phyloP scores from a whole-genome alignment of 176 grass and related monocot species.

The Hsuehochloa calcarea region DNA sequence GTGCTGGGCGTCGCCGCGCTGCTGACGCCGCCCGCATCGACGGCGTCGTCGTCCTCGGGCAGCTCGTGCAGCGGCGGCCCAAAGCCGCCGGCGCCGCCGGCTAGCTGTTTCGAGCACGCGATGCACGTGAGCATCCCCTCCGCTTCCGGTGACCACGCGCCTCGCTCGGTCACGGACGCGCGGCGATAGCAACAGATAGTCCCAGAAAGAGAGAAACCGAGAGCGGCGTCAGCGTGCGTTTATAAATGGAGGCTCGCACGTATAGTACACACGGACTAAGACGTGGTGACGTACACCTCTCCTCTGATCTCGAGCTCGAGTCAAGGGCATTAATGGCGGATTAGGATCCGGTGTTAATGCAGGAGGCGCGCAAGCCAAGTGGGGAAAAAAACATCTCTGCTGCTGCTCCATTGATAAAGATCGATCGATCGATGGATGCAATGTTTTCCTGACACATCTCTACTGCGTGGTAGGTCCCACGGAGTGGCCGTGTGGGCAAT shows the following conservation, averaged over 20 bases:
- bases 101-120: slow-evolving; percentile 85
- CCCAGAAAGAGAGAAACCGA: not conserved
- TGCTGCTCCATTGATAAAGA: not conserved
- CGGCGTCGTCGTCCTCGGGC: slow-evolving; percentile 53
- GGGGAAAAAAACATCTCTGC: not conserved
- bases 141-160: not conserved
- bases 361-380: slow-evolving; percentile 31
- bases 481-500: slow-evolving; percentile 10
- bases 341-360: slow-evolving; percentile 32
- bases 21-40: slow-evolving; percentile 5
- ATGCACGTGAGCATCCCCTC: slow-evolving; percentile 90
- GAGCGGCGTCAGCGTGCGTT: not conserved
- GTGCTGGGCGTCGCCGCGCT: slow-evolving; percentile 62
- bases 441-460: slow-evolving; percentile 26
- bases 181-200: not conserved
- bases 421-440: slow-evolving; percentile 15
- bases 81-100: slow-evolving; percentile 29
- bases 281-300: not conserved
- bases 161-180: not conserved
- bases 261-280: not conserved
- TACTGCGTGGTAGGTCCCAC: not conserved
- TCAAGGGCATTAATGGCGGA: slow-evolving; percentile 39
- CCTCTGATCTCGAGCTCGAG: slow-evolving; percentile 50
- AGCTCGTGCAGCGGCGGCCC: slow-evolving; percentile 49
- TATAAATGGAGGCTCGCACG: slow-evolving; percentile 9